Evolutionary conservation across 2,329 filamentous ascomycete genomes (phyloP), one percentile per base, ranked within the genome.

Genomic region (Trichoderma arundinaceum): DNA sequence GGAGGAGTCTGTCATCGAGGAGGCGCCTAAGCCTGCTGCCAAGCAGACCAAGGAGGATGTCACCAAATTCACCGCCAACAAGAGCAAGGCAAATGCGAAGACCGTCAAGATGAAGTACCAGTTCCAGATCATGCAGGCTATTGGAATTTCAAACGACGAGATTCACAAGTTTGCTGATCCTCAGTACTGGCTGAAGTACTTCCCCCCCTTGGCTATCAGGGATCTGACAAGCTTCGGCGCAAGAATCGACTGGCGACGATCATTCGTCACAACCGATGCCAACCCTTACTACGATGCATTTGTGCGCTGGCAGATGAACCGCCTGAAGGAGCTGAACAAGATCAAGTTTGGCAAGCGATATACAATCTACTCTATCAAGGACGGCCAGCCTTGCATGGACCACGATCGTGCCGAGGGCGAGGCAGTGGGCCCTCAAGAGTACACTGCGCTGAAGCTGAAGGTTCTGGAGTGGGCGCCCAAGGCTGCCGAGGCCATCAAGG

Each of bases 251-350:
- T 99, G 94, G 94, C 86, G 94, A 74, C 85, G 95, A 76, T 90
- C 91, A 43, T 92, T 99, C 70, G 90, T 98, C 69, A 99, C 95
- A 7, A 99, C 95, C 2, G 93, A 97, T 72, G 93, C 92, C 41
- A 99, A 99, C 79, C 93, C 92, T 4, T 98, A 95, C 82, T 99
- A 96, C 76, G 94, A 99, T 76, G 87, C 92, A 4, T 99, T 99
- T 74, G 90, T 98, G 46, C 84, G 92, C 73, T 99, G 95, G 95
- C 95, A 98, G 80, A 97, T 98, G 92, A 94, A 91, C 77, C 90
- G 92, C 69, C 85, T 98, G 59, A 92, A 91, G 78, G 91, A 95
- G 75, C 81, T 97, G 68, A 87, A 91, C 73, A 98, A 97, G 83
- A 94, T 98, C 79, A 92, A 94, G 79, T 96, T 95, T 73, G 93